Conservation (phyloP, 164 flowering plant genomes). For the Tinospora cordifolia region DNA sequence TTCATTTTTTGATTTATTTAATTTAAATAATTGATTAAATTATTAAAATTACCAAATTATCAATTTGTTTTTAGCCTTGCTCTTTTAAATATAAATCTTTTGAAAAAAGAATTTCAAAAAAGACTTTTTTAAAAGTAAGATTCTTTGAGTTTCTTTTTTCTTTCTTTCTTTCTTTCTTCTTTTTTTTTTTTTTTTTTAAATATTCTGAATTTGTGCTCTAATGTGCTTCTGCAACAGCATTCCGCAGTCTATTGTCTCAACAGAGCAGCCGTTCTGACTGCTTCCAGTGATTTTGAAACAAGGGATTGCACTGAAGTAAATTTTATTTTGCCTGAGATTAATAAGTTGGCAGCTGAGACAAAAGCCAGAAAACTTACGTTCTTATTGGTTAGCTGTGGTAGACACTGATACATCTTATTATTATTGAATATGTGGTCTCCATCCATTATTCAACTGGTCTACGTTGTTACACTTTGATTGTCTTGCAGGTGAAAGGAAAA, state of each 20-base stretch:
- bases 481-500: slow-evolving; percentile 34
- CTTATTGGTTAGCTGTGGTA: slow-evolving; percentile 70
- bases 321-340: slow-evolving; percentile 64
- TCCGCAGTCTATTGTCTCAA: slow-evolving; percentile 37
- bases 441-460: neutral
- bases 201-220: neutral
- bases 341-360: slow-evolving; percentile 45
- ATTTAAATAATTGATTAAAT: no score
- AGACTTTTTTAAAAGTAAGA: no score
- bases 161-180: neutral
- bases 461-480: neutral
- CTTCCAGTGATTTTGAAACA: slow-evolving; percentile 31
- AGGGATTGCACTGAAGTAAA: slow-evolving; percentile 40
- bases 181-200: neutral
- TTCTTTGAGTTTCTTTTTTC: no score
- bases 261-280: slow-evolving; percentile 41
- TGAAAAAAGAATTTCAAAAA: no score
- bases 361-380: slow-evolving; percentile 49
- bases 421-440: neutral
- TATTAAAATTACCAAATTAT: no score
- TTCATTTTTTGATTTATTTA: no score
- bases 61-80: no score
- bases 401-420: slow-evolving; percentile 5
- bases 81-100: no score
- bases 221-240: slow-evolving; percentile 26